A percentile compares a stretch with the other conserved stretches of the same genome.
phyloP scores from a whole-genome alignment of 192 early-diverging fungal genomes.

The Coemansia sp. region DNA sequence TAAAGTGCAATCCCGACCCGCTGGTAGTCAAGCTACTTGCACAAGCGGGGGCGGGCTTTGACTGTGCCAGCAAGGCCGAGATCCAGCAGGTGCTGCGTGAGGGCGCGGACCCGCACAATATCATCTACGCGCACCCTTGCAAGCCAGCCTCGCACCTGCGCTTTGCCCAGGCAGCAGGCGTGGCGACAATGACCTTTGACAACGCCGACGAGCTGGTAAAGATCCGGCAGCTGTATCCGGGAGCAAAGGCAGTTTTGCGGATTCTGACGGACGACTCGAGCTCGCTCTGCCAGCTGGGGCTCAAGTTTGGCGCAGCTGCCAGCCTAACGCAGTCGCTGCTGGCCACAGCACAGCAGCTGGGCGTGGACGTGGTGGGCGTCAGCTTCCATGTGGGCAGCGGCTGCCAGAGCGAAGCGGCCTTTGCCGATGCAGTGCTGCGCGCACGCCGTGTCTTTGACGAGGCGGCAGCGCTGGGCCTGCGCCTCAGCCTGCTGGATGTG shows the following conservation, averaged over 20 bases:
- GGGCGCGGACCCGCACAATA: constrained; percentile 60
- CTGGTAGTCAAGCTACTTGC: constrained; percentile 79
- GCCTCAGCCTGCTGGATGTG: constrained; percentile 74
- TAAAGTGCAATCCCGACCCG: constrained; percentile 96
- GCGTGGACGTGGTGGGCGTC: constrained; percentile 85
- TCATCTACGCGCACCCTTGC: constrained; percentile 99
- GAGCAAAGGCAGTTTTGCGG: constrained; percentile 87
- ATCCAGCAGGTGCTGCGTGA: constrained; percentile 72
- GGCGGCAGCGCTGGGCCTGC: constrained; percentile 71
- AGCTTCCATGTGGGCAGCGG: constrained; percentile 98
- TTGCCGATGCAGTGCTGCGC: constrained; percentile 81
- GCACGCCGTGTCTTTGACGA: constrained; percentile 89
- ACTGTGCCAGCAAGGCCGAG: constrained; percentile 96
- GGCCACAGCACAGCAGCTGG: constrained; percentile 71
- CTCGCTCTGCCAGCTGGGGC: constrained; percentile 85
- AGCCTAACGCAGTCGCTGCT: constrained; percentile 66
- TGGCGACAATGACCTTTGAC: constrained; percentile 97
- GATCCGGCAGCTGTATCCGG: constrained; percentile 76
- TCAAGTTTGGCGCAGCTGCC: constrained; percentile 94
- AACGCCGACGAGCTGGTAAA: constrained; percentile 97
- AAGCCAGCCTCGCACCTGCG: constrained; percentile 95
- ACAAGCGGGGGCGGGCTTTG: constrained; percentile 85
- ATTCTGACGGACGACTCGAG: constrained; percentile 94
- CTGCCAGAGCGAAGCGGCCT: constrained; percentile 85
- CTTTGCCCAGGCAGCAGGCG: constrained; percentile 71